phyloP scores from a whole-genome alignment of 192 early-diverging fungal species.

The Backusella psychrophila region DNA sequence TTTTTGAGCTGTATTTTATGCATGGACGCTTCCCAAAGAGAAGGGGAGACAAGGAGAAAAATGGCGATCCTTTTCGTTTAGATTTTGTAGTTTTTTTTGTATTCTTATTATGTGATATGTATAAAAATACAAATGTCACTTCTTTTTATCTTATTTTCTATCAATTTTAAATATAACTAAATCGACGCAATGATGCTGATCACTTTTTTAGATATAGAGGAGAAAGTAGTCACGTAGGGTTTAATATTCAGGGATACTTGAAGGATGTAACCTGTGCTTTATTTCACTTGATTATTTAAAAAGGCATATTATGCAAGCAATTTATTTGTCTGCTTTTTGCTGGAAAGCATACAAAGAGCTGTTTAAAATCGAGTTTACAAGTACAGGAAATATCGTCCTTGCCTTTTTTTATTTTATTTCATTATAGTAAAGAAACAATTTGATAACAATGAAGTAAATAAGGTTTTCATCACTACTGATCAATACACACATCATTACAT shows the following conservation, averaged over 20 bases:
- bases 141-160: background rate
- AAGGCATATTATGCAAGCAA: too few relatives aligned
- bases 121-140: background rate
- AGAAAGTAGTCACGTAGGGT: background rate
- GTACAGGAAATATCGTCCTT: background rate
- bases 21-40: background rate
- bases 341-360: background rate
- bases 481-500: background rate
- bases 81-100: background rate
- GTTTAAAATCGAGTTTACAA: too few relatives aligned
- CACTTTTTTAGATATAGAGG: background rate
- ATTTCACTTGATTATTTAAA: background rate
- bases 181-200: background rate
- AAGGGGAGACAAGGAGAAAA: background rate
- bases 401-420: background rate
- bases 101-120: background rate
- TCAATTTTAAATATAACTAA: background rate
- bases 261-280: background rate
- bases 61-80: background rate
- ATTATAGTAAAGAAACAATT: background rate
- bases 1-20: background rate
- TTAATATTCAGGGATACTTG: background rate
- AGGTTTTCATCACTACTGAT: background rate
- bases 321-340: background rate
- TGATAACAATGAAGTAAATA: background rate